These are phyloP conservation scores for Hemileccinum impolitum DNA, from an alignment of 768 basidiomycete species.

Conservation along the genomic window DNA sequence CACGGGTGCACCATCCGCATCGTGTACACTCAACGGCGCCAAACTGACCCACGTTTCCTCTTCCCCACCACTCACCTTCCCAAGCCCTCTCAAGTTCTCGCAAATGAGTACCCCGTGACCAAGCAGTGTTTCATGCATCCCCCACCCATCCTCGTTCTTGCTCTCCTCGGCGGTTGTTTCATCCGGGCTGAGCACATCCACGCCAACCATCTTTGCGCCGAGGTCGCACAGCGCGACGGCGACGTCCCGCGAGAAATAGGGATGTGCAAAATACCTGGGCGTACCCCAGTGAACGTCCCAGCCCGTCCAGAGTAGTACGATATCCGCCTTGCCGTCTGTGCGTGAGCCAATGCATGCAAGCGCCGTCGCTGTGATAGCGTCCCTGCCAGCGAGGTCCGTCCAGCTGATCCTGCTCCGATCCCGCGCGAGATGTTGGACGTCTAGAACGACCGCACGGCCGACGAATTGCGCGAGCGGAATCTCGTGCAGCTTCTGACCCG, in stretches of 20 bases:
- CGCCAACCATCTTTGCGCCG: constrained; percentile 56
- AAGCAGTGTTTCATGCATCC: constrained; percentile 59
- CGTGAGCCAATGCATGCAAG: constrained; percentile 23
- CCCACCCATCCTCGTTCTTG: constrained; percentile 32
- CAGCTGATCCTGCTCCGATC: constrained; percentile 52
- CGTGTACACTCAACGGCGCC: constrained; percentile 54
- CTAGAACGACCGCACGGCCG: constrained; percentile 53
- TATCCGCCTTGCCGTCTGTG: constrained; percentile 28
- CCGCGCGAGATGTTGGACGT: constrained; percentile 42
- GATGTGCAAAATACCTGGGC: constrained; percentile 55
- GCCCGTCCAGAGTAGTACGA: constrained; percentile 61
- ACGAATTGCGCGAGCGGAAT: constrained; percentile 53
- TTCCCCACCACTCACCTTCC: constrained; percentile 29
- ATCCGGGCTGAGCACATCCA: constrained; percentile 68
- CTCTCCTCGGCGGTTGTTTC: constrained; percentile 39
- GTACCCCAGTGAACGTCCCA: constrained; percentile 60
- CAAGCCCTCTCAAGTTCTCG: constrained; percentile 65
- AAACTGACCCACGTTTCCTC: constrained; percentile 47
- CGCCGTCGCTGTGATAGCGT: background rate
- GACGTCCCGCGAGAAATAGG: constrained; percentile 54
- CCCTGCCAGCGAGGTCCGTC: constrained; percentile 29
- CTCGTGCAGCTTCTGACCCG: constrained; percentile 55
- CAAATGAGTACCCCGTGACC: constrained; percentile 61
- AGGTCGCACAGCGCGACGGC: constrained; percentile 46
- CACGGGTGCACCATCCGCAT: constrained; percentile 67